phyloP scores from a whole-genome alignment of 495 filamentous ascomycete species.

The Mycothermus thermophilus region DNA sequence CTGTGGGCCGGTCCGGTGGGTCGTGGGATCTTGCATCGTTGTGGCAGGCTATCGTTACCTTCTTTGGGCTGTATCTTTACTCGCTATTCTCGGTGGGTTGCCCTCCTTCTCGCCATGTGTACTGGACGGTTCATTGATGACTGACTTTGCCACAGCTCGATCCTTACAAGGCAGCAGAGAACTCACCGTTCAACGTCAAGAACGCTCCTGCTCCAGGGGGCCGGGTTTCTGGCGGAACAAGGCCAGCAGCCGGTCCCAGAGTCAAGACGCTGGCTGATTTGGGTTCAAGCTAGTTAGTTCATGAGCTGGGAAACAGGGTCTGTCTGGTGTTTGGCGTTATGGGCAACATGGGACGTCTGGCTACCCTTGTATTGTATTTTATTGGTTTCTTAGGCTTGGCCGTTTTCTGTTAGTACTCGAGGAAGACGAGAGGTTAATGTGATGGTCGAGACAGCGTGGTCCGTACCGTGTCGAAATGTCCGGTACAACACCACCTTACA shows the following conservation, averaged over 20 bases:
- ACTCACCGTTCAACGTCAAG: slow-evolving; percentile 46
- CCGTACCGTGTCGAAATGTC: no score
- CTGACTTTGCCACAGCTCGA: slow-evolving; percentile 36
- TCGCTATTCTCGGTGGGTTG: slow-evolving; percentile 40
- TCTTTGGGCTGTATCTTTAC: slow-evolving; percentile 47
- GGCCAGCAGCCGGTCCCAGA: slow-evolving; percentile 15
- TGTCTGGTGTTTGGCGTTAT: no score
- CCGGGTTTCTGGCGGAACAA: slow-evolving; percentile 11
- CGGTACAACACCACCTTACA: no score
- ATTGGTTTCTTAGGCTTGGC: no score
- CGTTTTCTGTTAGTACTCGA: no score
- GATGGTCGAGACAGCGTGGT: no score
- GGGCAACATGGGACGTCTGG: slow-evolving; percentile 4
- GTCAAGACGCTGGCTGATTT: slow-evolving; percentile 34
- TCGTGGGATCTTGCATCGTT: slow-evolving; percentile 30
- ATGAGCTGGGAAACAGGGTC: neutral
- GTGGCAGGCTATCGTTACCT: slow-evolving; percentile 35
- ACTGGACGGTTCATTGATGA: neutral
- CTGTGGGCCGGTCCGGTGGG: slow-evolving; percentile 17
- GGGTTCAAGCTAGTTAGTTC: slow-evolving; percentile 4
- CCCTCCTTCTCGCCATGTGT: neutral
- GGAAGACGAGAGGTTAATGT: no score
- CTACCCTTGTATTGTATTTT: no score
- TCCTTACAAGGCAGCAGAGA: slow-evolving; percentile 48
- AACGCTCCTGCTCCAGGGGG: slow-evolving; percentile 17